Evolutionary conservation across 1,284 basidiomycete species (phyloP), one percentile per base, ranked within the genome.

Genomic region (Coniferiporia sulphurascens): DNA sequence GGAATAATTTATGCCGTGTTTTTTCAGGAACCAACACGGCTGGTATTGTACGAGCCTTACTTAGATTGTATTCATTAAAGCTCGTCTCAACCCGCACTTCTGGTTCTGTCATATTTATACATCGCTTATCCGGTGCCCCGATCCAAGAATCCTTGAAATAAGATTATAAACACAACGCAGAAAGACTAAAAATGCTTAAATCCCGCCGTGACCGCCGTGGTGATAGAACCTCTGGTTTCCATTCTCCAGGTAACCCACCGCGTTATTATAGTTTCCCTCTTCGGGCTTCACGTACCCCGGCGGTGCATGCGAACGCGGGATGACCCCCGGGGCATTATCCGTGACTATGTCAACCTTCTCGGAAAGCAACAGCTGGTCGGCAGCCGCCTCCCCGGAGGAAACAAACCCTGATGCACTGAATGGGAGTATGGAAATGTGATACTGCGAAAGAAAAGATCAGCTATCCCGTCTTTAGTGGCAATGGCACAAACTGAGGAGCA

Each of bases 191-290:
- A 43, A 2, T 13, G n/a, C n/a, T 43, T n/a, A 43, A 43, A 43
- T 43, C 41, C 10, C n/a, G 44, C 44, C 15, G 38, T 17, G 19
- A n/a, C 53, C 36, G 41, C 58, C 46, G 55, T 62, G 61, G 17
- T 58, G 55, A 35, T 50, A 60, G 41, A 49, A 83, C 64, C 79
- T 71, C 64, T 83, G 81, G 65, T 84, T 83, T 17, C 82, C 81
- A 63, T 81, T 83, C 66, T 83, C 81, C 64, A 83, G 67, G 43
- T 78, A 76, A 10, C 81, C 81, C 38, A 81, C 70, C 7, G 78
- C 74, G 41, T 74, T 78, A 63, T 80, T 82, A 66, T 80, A 84
- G 66, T 84, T 76, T 21, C 71, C 73, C 48, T 69, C 73, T 15
- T 56, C 59, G 12, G 73, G 71, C 44, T 72, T 74, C 45, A 73